Percentiles rank a stretch among this genome's conserved stretches.
These are phyloP conservation scores for Claviceps spartinae DNA, from an alignment of 2,329 filamentous ascomycete genomes.

Conservation along the genomic window DNA sequence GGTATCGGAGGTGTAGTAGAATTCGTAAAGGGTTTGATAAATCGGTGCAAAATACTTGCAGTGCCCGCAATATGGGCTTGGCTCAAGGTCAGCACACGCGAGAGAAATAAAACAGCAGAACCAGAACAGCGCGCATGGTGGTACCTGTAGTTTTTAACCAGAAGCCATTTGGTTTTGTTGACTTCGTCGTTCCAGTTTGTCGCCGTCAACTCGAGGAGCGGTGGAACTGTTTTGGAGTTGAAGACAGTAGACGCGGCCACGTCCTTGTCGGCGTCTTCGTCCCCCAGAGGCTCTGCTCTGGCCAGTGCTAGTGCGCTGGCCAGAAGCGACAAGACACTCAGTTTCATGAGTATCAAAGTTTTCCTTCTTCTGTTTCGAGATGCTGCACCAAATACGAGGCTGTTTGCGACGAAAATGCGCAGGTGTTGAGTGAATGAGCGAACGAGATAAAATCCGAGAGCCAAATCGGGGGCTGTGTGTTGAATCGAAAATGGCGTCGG, in stretches of 20 bases:
- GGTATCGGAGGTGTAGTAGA: conserved; percentile 77
- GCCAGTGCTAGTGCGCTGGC: conserved; percentile 25
- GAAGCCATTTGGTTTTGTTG: conserved; percentile 36
- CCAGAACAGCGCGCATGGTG: neutral
- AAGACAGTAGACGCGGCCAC: conserved; percentile 38
- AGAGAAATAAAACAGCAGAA: neutral
- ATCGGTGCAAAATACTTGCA: conserved; percentile 69
- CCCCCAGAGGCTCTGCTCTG: conserved; percentile 18
- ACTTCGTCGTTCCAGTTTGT: conserved; percentile 43
- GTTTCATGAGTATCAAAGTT: conserved; percentile 16
- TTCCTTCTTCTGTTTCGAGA: conserved; percentile 2
- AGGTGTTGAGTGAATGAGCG: too few species aligned
- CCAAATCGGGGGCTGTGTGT: neutral
- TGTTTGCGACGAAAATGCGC: neutral
- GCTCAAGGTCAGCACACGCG: conserved; percentile 13
- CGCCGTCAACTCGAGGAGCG: conserved; percentile 45
- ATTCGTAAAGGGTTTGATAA: conserved; percentile 90
- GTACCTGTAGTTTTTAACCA: conserved; percentile 58
- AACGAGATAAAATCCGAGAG: neutral
- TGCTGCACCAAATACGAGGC: neutral
- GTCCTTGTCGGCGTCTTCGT: conserved; percentile 21
- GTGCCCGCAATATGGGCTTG: conserved; percentile 51
- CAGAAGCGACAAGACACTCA: conserved; percentile 30
- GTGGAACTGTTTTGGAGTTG: conserved; percentile 53
- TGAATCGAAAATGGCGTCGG: neutral